phyloP scores from a whole-genome alignment of 805 yeast species.

The Ogataea pilisensis region DNA sequence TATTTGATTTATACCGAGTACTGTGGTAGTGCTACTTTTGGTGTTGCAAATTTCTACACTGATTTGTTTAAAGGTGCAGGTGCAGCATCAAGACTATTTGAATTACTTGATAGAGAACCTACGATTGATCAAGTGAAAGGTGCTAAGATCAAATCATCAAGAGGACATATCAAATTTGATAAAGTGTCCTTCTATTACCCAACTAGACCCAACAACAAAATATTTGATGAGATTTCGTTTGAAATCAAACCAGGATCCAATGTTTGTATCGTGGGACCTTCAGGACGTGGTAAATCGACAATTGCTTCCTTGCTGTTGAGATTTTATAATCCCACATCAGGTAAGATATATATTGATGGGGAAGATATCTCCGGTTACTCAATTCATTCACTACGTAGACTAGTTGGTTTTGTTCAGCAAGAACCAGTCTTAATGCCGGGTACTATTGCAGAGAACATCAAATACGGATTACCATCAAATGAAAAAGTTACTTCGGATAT shows the following conservation, averaged over 20 bases:
- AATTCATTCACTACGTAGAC: conserved; percentile 66
- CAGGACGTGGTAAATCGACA: conserved; percentile 94
- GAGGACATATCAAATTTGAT: conserved; percentile 61
- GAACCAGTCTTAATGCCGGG: conserved; percentile 90
- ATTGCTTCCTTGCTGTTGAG: conserved; percentile 75
- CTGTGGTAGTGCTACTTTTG: conserved; percentile 89
- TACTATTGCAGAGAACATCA: conserved; percentile 79
- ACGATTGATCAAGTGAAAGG: conserved; percentile 69
- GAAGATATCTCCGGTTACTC: conserved; percentile 65
- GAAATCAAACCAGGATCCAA: conserved; percentile 77
- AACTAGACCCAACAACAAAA: conserved; percentile 67
- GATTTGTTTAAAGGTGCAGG: conserved; percentile 97
- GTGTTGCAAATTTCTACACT: conserved; percentile 85
- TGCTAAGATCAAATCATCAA: conserved; percentile 35
- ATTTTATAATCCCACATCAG: conserved; percentile 74
- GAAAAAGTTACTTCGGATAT: conserved; percentile 56
- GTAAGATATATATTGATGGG: conserved; percentile 65
- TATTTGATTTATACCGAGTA: conserved; percentile 95
- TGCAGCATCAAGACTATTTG: conserved; percentile 89
- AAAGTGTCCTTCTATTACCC: conserved; percentile 78
- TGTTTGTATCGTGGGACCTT: conserved; percentile 91
- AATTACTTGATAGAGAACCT: conserved; percentile 76
- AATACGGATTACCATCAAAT: conserved; percentile 55
- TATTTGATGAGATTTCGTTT: conserved; percentile 63
- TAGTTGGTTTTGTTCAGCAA: conserved; percentile 87